A percentile compares a stretch with the other conserved stretches of the same genome.
Evolutionary conservation across 768 basidiomycete genomes (phyloP).

Genomic region (Mycena haematopus): DNA sequence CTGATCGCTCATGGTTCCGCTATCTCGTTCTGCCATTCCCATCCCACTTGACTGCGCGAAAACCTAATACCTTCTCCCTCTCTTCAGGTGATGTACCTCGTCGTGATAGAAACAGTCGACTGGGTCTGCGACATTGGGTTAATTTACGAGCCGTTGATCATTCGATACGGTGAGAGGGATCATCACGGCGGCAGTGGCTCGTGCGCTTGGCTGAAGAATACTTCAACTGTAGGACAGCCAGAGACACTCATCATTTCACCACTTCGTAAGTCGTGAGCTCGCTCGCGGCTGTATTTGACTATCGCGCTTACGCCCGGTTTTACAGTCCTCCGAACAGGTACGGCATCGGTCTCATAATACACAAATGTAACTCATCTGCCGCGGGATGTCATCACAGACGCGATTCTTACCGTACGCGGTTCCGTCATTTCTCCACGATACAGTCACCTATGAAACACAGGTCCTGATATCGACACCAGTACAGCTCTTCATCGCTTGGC

Average conservation of each 20-base stretch:
- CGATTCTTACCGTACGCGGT: slow-evolving; percentile 13
- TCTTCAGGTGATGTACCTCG: slow-evolving; percentile 22
- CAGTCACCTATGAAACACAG: not conserved
- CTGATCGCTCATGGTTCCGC: slow-evolving; percentile 25
- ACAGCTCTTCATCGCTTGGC: slow-evolving; percentile 31
- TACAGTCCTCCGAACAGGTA: slow-evolving; percentile 8
- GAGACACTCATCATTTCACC: slow-evolving; percentile 15
- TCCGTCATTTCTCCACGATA: not conserved
- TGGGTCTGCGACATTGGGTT: slow-evolving; percentile 25
- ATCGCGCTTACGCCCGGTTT: not conserved
- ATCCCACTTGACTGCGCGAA: not conserved
- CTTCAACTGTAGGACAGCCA: not conserved
- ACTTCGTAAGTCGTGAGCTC: slow-evolving; percentile 15
- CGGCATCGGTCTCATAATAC: not conserved
- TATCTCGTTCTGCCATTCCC: slow-evolving; percentile 1
- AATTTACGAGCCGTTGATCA: slow-evolving; percentile 29
- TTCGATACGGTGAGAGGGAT: slow-evolving; percentile 20
- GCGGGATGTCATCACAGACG: slow-evolving; percentile 8
- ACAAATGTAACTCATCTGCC: not conserved
- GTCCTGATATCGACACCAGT: slow-evolving; percentile 28
- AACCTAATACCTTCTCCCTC: not conserved
- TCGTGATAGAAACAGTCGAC: slow-evolving; percentile 26
- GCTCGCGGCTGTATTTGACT: too few relatives aligned
- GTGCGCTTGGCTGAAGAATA: not conserved
- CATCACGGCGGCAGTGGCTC: not conserved